These are phyloP conservation scores for Rhizopus arrhizus DNA, from an alignment of 371 early-diverging fungal species.

Conservation along the genomic window DNA sequence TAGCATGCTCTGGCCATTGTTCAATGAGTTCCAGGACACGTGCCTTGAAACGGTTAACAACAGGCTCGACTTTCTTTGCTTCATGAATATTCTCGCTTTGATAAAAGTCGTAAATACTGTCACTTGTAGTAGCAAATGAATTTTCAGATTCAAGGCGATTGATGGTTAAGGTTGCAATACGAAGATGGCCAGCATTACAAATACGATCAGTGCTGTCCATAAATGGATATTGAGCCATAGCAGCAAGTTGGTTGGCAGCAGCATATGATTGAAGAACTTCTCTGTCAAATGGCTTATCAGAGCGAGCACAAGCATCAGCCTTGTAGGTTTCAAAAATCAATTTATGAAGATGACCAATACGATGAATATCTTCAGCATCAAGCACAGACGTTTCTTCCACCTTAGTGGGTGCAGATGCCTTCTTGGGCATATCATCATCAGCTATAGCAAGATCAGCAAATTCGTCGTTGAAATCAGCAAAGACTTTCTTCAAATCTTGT, in stretches of 20 bases:
- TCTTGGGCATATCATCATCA: slow-evolving; percentile 32
- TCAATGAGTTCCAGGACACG: slow-evolving; percentile 67
- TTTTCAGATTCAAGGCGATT: slow-evolving; percentile 43
- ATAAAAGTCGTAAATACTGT: slow-evolving; percentile 85
- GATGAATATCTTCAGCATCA: slow-evolving; percentile 56
- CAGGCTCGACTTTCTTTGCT: slow-evolving; percentile 65
- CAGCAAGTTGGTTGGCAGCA: slow-evolving; percentile 40
- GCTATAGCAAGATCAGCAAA: slow-evolving; percentile 44
- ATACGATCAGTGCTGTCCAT: slow-evolving; percentile 25
- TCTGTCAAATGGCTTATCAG: slow-evolving; percentile 27
- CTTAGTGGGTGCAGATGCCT: slow-evolving; percentile 15
- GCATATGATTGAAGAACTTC: slow-evolving; percentile 39
- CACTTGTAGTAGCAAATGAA: slow-evolving; percentile 42
- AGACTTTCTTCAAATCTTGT: slow-evolving; percentile 68
- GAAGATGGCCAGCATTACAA: slow-evolving; percentile 44
- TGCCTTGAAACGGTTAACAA: slow-evolving; percentile 66
- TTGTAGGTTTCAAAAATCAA: slow-evolving; percentile 37
- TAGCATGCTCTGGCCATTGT: slow-evolving; percentile 92
- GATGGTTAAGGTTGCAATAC: slow-evolving; percentile 32
- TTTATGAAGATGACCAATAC: slow-evolving; percentile 52
- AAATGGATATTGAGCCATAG: slow-evolving; percentile 41
- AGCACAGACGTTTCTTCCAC: slow-evolving; percentile 61
- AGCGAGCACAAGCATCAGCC: slow-evolving; percentile 21
- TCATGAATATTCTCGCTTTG: slow-evolving; percentile 78
- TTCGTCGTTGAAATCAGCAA: slow-evolving; percentile 76